Evolutionary conservation across 2,329 filamentous ascomycete species (phyloP), one percentile per base, ranked within the genome.

Genomic region (Stagonosporopsis tanaceti): DNA sequence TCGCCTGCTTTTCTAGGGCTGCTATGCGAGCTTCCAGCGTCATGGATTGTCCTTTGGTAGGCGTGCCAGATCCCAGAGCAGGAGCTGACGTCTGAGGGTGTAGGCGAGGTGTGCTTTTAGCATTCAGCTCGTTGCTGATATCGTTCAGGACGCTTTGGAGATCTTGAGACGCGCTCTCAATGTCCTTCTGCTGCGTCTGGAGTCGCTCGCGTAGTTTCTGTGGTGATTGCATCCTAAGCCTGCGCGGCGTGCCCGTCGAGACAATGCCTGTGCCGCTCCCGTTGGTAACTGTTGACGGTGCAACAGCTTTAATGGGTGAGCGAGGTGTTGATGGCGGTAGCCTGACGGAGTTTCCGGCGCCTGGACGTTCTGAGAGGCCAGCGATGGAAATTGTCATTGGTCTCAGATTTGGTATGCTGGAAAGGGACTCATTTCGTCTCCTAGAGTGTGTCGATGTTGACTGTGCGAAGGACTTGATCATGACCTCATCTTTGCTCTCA

Each of bases 141-240:
- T 89, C 89, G 47, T 86, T 86, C 8, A 97, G 81, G 72, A 97
- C 93, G 4, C 87, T 85, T 73, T 89, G 87, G 14, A 97, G 77
- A 3, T 84, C 84, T 2, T 84, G 82, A 60, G 93, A 91, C 0
- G 89, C 87, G 8, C 88, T 86, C 5, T 87, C 86, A 15, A 93
- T 86, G 0, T 88, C 85, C 53, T 85, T 87, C 76, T 93, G 92
- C 74, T 97, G 93, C 45, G 86, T 88, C 67, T 94, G 89, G 0
- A 97, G 82, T 32, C 94, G 89, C 78, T 97, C 93, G 17, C 93
- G 90, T 40, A 88, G 79, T 76, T 88, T 88, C 64, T 87, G 85
- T 3, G 86, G 85, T 35, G 83, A 87, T 67, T 88, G 86, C 81
- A 87, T 83, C 28, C 70, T 68, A 7, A 78, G 67, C 47, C 67